A percentile compares a stretch with the other conserved stretches of the same genome.
phyloP scores from a whole-genome alignment of 352 stramenopile genomes.

The Phytophthora chlamydospora region DNA sequence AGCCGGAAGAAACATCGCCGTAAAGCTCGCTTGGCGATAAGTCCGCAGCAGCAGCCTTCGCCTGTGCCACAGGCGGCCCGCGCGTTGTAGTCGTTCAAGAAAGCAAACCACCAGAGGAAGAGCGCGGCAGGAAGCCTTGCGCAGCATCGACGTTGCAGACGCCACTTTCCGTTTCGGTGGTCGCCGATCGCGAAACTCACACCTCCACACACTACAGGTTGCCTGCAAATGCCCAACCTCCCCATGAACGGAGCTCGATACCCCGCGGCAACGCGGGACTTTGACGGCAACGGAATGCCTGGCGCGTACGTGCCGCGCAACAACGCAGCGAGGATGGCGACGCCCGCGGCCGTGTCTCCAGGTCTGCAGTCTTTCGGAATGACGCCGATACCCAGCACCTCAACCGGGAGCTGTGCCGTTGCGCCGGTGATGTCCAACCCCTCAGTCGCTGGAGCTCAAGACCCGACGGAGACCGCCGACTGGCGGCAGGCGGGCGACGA shows the following conservation, averaged over 20 bases:
- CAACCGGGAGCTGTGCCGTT: background rate
- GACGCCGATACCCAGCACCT: background rate
- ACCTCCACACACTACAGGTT: background rate
- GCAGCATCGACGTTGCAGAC: constrained; percentile 1
- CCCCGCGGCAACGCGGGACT: constrained; percentile 22
- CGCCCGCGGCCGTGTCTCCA: constrained; percentile 10
- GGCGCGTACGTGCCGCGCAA: constrained; percentile 15
- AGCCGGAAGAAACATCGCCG: constrained; percentile 21
- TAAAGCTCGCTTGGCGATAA: constrained; percentile 18
- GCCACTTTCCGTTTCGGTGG: constrained; percentile 33
- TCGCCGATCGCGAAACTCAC: constrained; percentile 8
- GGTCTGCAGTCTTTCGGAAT: constrained; percentile 9
- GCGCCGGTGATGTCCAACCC: constrained; percentile 3
- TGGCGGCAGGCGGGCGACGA: constrained; percentile 40
- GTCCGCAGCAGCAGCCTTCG: constrained; percentile 9
- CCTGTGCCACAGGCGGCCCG: constrained; percentile 39
- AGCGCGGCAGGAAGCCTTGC: no score
- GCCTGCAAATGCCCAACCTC: constrained; percentile 22
- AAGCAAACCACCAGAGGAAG: constrained; percentile 1
- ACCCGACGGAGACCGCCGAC: constrained; percentile 6
- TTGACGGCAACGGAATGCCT: constrained; percentile 21
- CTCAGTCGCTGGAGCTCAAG: background rate
- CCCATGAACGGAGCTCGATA: constrained; percentile 33
- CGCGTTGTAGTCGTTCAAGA: constrained; percentile 33
- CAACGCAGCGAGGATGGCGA: constrained; percentile 9